phyloP scores from a whole-genome alignment of 305 asterid species.

The Lippia alba region DNA sequence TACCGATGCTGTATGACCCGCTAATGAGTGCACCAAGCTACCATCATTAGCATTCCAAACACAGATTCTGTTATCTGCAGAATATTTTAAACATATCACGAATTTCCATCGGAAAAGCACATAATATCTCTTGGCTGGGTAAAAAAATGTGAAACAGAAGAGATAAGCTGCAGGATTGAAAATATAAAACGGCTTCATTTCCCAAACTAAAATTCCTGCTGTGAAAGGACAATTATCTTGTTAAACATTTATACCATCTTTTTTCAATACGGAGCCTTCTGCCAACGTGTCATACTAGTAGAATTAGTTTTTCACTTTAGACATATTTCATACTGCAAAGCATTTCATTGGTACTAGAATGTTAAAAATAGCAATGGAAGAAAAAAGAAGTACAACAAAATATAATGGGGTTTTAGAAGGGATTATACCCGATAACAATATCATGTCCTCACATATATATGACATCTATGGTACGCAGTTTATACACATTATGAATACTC shows the following conservation, averaged over 20 bases:
- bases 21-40: constrained; percentile 97
- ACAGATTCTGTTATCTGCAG: constrained; percentile 95
- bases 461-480: not conserved
- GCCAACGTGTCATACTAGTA: too few relatives aligned
- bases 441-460: too few relatives aligned
- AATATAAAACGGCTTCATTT: constrained; percentile 14
- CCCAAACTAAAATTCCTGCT: constrained; percentile 10
- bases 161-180: constrained; percentile 19
- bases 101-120: constrained; percentile 32
- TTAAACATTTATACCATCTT: constrained; percentile 3
- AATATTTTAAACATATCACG: constrained; percentile 31
- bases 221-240: constrained; percentile 21
- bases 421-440: too few relatives aligned
- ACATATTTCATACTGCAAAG: constrained; percentile 1
- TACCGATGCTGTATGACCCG: constrained; percentile 94
- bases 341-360: not conserved
- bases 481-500: constrained; percentile 19
- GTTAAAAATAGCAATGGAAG: not conserved
- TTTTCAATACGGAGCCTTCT: not conserved
- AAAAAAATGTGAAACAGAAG: not conserved
- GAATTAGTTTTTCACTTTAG: too few relatives aligned
- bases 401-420: not conserved
- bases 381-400: not conserved
- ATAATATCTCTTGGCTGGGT: constrained; percentile 31
- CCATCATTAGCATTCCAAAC: constrained; percentile 99